Base-by-base conservation (phyloP, 116 monocot species). In the Papilionanthe hybrid region DNA sequence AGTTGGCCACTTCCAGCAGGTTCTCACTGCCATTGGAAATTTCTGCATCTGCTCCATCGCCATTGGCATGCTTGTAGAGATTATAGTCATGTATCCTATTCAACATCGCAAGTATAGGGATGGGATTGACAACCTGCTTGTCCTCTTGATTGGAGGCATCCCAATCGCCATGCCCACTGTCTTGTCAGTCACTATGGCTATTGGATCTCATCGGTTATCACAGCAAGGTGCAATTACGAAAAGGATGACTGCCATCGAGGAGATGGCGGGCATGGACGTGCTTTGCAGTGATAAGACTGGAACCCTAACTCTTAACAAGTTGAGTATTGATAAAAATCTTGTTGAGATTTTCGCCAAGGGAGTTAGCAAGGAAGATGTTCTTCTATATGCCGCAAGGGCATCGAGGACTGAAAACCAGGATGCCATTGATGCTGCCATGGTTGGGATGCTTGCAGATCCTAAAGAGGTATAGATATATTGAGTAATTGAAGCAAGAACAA, bases 391-490 rank as follows among this genome's bases (percentile, higher is more conserved):
- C 22, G 96, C 96, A 10, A 89, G 94, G 75, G 89, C 96, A 17
- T 96, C 96, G 0, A 90, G 96, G 79, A 81, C 79, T 10, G 96
- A 96, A 77, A 96, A 96, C 79, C 96, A 96, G 83, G 96, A 96
- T 50, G 96, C 96, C 37, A 96, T 96, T 65, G 96, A 96, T 88
- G 94, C 96, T 66, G 87, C 89, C 73, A 94, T 96, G 89, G 96
- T 96, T 79, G 89, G 89, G 10, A 96, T 96, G 96, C 96, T 96
- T 73, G 92, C 96, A 9, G 96, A 96, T 73, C 96, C 96, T 23
- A 96, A 96, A 82, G 96, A 96, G 93, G 95, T 95, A 84, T 23
- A 63, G 48, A 58, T 72, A 60, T 44, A 58, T 49, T 8, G 2
- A 5, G 76, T n/a, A 4, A 30, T 49, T 75, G 7, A 66, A 13